Evolutionary conservation across 1,139 yeast species (phyloP).

Genomic region (Williopsis jadinii): DNA sequence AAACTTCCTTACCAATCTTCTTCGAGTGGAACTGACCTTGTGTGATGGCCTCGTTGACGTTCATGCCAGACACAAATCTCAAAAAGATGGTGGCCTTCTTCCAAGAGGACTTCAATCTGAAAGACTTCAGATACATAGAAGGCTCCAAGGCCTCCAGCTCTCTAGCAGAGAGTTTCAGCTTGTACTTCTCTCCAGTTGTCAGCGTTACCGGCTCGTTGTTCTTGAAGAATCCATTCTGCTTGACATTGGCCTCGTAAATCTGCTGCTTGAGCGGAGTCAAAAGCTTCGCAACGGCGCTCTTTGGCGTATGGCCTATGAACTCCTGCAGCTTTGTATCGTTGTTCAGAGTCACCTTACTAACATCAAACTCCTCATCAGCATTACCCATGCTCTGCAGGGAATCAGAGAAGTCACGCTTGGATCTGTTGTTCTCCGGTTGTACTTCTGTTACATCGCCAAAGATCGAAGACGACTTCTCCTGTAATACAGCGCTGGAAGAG

Average conservation of each 20-base stretch:
- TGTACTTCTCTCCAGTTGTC: constrained; percentile 42
- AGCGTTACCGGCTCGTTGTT: constrained; percentile 49
- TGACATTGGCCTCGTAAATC: constrained; percentile 56
- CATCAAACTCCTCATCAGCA: constrained; percentile 9
- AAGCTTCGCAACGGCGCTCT: constrained; percentile 36
- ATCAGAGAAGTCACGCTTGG: constrained; percentile 19
- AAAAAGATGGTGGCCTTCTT: constrained; percentile 83
- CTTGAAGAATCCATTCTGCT: constrained; percentile 66
- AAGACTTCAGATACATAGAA: constrained; percentile 68
- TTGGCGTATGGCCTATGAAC: constrained; percentile 33
- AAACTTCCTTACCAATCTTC: constrained; percentile 74
- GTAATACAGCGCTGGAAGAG: not conserved
- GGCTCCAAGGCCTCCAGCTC: constrained; percentile 84
- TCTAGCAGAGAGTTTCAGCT: constrained; percentile 47
- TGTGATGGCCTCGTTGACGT: constrained; percentile 74
- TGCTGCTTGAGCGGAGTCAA: constrained; percentile 69
- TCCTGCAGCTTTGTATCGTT: constrained; percentile 36
- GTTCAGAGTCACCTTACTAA: constrained; percentile 24
- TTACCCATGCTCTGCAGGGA: constrained; percentile 18
- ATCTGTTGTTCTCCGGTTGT: constrained; percentile 9
- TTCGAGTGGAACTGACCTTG: constrained; percentile 88
- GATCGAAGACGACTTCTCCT: constrained; percentile 8
- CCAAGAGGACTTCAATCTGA: constrained; percentile 75
- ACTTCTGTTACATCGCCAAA: constrained; percentile 21
- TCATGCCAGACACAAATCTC: constrained; percentile 62